Conservation (phyloP, 192 early-diverging fungal genomes). For the Coemansia sp. region DNA sequence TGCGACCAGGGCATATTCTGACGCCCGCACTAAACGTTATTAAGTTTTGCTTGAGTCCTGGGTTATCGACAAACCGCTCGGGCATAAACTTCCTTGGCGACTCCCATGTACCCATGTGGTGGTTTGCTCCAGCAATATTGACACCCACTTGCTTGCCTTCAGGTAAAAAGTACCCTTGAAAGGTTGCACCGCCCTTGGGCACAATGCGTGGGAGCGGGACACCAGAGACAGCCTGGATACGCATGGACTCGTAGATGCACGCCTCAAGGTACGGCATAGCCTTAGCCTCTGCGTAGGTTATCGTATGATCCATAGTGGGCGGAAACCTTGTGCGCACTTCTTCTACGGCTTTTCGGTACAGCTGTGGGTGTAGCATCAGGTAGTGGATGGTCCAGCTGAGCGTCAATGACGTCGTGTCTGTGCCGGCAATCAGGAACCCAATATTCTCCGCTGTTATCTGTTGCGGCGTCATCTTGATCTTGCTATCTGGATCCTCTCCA, state of each 20-base stretch:
- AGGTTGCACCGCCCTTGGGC: slow-evolving; percentile 31
- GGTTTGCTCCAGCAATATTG: slow-evolving; percentile 19
- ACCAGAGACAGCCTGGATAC: slow-evolving; percentile 26
- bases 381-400: slow-evolving; percentile 39
- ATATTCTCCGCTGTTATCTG: slow-evolving; percentile 43
- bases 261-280: slow-evolving; percentile 41
- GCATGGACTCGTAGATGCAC: slow-evolving; percentile 42
- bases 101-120: slow-evolving; percentile 12
- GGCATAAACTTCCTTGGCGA: slow-evolving; percentile 19
- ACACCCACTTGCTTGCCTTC: slow-evolving; percentile 26
- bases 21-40: slow-evolving; percentile 44
- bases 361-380: slow-evolving; percentile 32
- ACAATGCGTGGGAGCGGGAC: slow-evolving; percentile 18
- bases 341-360: neutral
- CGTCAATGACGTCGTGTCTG: slow-evolving; percentile 41
- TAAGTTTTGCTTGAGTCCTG: slow-evolving; percentile 18
- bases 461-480: slow-evolving; percentile 22
- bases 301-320: slow-evolving; percentile 6
- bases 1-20: slow-evolving; percentile 32
- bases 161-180: slow-evolving; percentile 37
- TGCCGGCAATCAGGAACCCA: slow-evolving; percentile 29
- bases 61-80: slow-evolving; percentile 17
- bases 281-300: slow-evolving; percentile 24
- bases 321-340: slow-evolving; percentile 29
- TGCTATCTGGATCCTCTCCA: slow-evolving; percentile 32